These are phyloP conservation scores for Chalaropsis ovoidea DNA, from an alignment of 2,329 filamentous ascomycete genomes.

Conservation along the genomic window DNA sequence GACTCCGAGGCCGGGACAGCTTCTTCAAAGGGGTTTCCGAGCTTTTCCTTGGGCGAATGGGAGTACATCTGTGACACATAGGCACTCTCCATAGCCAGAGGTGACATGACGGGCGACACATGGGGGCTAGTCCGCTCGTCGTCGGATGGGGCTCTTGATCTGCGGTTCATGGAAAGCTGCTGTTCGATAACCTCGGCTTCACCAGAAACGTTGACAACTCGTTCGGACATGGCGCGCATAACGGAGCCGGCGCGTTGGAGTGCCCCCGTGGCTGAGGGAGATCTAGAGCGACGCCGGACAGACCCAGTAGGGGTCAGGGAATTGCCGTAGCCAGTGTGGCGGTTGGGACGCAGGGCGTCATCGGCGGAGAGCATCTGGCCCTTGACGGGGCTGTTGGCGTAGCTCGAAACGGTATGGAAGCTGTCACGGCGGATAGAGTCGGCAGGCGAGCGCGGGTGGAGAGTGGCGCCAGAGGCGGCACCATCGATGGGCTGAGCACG, in stretches of 20 bases:
- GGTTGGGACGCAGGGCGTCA: slow-evolving; percentile 23
- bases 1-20: slow-evolving; percentile 26
- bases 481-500: slow-evolving; percentile 44
- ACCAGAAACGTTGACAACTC: slow-evolving; percentile 94
- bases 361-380: slow-evolving; percentile 24
- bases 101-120: slow-evolving; percentile 23
- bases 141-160: slow-evolving; percentile 46
- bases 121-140: slow-evolving; percentile 39
- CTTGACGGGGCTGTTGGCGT: slow-evolving; percentile 44
- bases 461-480: slow-evolving; percentile 32
- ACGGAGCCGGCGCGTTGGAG: slow-evolving; percentile 63
- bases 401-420: slow-evolving; percentile 47
- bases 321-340: slow-evolving; percentile 41
- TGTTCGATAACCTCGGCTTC: slow-evolving; percentile 76
- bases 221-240: slow-evolving; percentile 81
- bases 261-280: slow-evolving; percentile 53
- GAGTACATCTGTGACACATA: slow-evolving; percentile 40
- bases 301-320: slow-evolving; percentile 41
- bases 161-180: slow-evolving; percentile 52
- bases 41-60: slow-evolving; percentile 21
- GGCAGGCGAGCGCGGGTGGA: slow-evolving; percentile 34
- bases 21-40: slow-evolving; percentile 24
- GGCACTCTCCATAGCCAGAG: slow-evolving; percentile 39
- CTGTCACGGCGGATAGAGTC: slow-evolving; percentile 43
- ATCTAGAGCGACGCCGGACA: slow-evolving; percentile 47